Base-by-base conservation (phyloP, 352 stramenopile genomes). In the Globisporangium emineosum region DNA sequence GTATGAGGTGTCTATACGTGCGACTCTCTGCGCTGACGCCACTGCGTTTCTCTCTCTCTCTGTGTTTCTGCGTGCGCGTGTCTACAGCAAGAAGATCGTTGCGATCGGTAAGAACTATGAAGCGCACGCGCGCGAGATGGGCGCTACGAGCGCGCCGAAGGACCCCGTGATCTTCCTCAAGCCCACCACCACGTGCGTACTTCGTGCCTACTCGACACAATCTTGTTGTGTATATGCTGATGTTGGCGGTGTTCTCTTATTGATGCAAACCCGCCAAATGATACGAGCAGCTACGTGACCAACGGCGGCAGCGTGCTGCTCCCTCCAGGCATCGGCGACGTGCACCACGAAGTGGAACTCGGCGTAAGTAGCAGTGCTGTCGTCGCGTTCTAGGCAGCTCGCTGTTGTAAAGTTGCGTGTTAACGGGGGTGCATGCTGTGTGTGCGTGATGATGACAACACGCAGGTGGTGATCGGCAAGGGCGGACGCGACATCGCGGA, bases 61-160 rank as follows among this genome's bases (percentile, higher is more conserved):
- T 30, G n/a, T 52, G 7, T 30, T 8, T 12, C 43, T 29, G 45
- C 21, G 6, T 12, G 13, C n/a, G n/a, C n/a, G n/a, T n/a, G n/a
- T n/a, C n/a, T n/a, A 40, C 65, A 90, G 81, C 61, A 91, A 93
- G 70, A 93, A 93, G 73, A 88, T 93, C 52, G 70, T 94, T 33
- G 81, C 78, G 19, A 91, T 95, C 66, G 83, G 85, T 66, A 92
- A 93, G 70, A 95, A 95, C 66, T 95, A 93, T 49, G 84, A 91
- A 57, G 82, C 83, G 33, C 86, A 95, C 40, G 83, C 81, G 54
- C 74, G 81, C 27, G 86, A 95, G 70, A 91, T 95, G 82, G 85
- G 85, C 27, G 83, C 77, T 3, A 49, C 66, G 45, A 76, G 70
- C 35, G 81, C 79, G 30, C 84, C 81, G 1, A 90, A 90, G 68